Conservation (phyloP, 2,329 filamentous ascomycete genomes). For the Aureobasidium subglaciale region DNA sequence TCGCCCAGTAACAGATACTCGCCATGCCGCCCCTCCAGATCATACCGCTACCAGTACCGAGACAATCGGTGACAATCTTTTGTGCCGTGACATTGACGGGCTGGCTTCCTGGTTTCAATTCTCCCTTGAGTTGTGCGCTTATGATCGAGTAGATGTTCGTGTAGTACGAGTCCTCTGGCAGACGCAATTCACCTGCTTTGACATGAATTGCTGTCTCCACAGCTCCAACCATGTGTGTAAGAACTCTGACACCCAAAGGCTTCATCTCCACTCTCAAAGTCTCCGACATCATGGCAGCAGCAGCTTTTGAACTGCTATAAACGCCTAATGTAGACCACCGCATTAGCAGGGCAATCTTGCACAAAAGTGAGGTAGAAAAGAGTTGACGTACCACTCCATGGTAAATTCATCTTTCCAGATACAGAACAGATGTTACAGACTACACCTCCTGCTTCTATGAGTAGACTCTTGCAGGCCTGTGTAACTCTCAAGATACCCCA, state of each 20-base stretch:
- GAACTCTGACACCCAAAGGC: slow-evolving; percentile 24
- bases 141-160: background rate
- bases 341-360: background rate
- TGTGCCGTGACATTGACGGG: background rate
- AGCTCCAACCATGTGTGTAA: slow-evolving; percentile 6
- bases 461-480: slow-evolving; percentile 28
- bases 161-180: background rate
- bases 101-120: background rate
- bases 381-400: slow-evolving; percentile 24
- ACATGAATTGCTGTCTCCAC: background rate
- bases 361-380: background rate
- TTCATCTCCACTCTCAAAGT: slow-evolving; percentile 24
- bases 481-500: slow-evolving; percentile 24
- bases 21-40: no score
- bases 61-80: background rate
- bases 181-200: background rate
- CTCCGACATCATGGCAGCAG: slow-evolving; percentile 20
- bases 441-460: slow-evolving; percentile 30
- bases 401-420: slow-evolving; percentile 24
- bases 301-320: slow-evolving; percentile 29
- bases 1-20: no score
- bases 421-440: slow-evolving; percentile 36
- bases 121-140: background rate
- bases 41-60: no score
- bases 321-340: slow-evolving; percentile 14